A percentile compares a stretch with the other conserved stretches of the same genome.
Conservation (phyloP, 345 rosid species). For the Rhizophora mangle region DNA sequence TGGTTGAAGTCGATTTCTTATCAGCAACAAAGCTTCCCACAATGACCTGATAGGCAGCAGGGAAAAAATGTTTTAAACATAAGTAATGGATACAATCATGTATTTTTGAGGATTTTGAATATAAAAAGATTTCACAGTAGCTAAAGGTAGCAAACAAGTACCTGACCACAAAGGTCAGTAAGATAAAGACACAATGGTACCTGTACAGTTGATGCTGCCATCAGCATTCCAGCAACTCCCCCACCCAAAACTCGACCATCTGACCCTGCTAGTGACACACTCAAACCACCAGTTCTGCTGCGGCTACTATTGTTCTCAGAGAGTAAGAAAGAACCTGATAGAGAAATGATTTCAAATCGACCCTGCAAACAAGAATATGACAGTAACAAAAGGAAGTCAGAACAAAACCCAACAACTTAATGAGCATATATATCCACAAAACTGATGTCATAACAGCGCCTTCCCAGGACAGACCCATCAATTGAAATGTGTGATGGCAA, state of each 20-base stretch:
- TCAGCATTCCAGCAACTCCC: slow-evolving; percentile 62
- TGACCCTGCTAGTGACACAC: slow-evolving; percentile 68
- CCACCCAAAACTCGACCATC: slow-evolving; percentile 85
- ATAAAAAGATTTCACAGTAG: too few species aligned
- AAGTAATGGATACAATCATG: background rate
- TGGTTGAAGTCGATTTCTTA: slow-evolving; percentile 45
- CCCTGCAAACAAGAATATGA: slow-evolving; percentile 49
- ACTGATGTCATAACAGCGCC: background rate
- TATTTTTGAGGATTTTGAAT: background rate
- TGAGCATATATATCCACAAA: background rate
- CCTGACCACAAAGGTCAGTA: background rate
- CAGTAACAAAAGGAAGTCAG: background rate
- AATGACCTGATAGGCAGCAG: slow-evolving; percentile 50
- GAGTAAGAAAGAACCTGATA: slow-evolving; percentile 65
- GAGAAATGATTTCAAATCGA: slow-evolving; percentile 70
- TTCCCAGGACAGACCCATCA: background rate
- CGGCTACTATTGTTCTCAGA: slow-evolving; percentile 48
- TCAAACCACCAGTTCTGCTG: slow-evolving; percentile 51
- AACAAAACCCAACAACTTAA: background rate
- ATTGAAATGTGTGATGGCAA: background rate
- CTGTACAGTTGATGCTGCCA: slow-evolving; percentile 86
- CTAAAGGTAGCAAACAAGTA: background rate
- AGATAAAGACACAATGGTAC: slow-evolving; percentile 31
- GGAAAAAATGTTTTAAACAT: background rate
- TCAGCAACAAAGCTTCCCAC: slow-evolving; percentile 82